A percentile compares a stretch with the other conserved stretches of the same genome.
These are phyloP conservation scores for Leccinellum albellum DNA, from an alignment of 768 basidiomycete genomes.

Conservation along the genomic window DNA sequence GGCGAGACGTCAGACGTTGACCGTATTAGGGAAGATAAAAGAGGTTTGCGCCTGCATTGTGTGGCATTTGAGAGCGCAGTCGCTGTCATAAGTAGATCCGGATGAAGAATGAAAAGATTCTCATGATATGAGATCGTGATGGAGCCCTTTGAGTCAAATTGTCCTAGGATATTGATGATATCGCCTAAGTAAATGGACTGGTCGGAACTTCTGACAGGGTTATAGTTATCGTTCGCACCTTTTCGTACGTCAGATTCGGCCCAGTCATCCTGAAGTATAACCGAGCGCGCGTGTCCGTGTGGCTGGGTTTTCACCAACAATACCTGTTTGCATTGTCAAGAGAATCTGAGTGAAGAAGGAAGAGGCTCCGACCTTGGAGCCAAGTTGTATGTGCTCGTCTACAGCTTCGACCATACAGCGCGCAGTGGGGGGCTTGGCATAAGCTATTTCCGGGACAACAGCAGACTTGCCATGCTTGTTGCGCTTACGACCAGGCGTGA, in stretches of 20 bases:
- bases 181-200: constrained; percentile 53
- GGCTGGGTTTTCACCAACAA: constrained; percentile 47
- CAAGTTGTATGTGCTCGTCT: constrained; percentile 29
- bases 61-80: constrained; percentile 83
- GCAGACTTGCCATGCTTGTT: constrained; percentile 10
- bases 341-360: background rate
- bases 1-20: constrained; percentile 59
- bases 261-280: constrained; percentile 81
- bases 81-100: constrained; percentile 87
- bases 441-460: constrained; percentile 11
- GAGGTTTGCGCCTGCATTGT: constrained; percentile 80
- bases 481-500: constrained; percentile 43
- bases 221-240: constrained; percentile 41
- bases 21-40: constrained; percentile 65
- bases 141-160: constrained; percentile 31
- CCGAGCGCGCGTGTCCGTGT: constrained; percentile 37
- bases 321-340: constrained; percentile 33
- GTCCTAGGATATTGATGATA: constrained; percentile 72
- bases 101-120: constrained; percentile 82
- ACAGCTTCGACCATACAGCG: constrained; percentile 56
- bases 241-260: constrained; percentile 52
- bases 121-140: constrained; percentile 60
- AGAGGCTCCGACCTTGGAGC: constrained; percentile 18
- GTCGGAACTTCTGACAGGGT: background rate
- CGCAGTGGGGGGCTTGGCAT: constrained; percentile 39